These are phyloP conservation scores for Nemania abortiva DNA, from an alignment of 2,329 filamentous ascomycete species.

Conservation along the genomic window DNA sequence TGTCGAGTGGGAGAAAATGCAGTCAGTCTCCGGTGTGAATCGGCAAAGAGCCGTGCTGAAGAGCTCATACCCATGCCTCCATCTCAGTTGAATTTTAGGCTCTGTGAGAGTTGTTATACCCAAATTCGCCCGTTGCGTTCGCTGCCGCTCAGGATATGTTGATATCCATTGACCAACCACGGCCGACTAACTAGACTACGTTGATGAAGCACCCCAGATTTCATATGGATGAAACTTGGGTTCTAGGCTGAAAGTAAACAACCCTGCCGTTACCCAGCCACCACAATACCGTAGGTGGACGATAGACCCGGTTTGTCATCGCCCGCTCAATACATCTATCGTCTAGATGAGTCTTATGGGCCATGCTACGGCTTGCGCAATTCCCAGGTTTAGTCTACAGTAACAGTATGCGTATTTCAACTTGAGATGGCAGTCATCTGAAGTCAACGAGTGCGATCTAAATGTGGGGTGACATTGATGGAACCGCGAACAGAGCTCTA, in stretches of 20 bases:
- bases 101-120: constrained; percentile 16
- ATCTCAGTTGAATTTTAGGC: neutral
- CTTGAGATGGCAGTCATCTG: constrained; percentile 12
- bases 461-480: constrained; percentile 17
- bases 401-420: neutral
- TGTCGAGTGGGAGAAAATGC: neutral
- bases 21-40: neutral
- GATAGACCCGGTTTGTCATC: constrained; percentile 17
- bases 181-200: neutral
- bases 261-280: constrained; percentile 32
- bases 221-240: constrained; percentile 38
- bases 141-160: constrained; percentile 8
- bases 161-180: constrained; percentile 34
- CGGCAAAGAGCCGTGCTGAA: constrained; percentile 14
- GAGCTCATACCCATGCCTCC: neutral
- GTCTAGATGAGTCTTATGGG: constrained; percentile 6
- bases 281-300: neutral
- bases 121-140: constrained; percentile 7
- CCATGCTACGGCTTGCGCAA: constrained; percentile 20
- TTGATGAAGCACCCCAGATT: constrained; percentile 18
- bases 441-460: constrained; percentile 21
- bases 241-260: constrained; percentile 36
- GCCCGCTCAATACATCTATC: constrained; percentile 10
- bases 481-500: constrained; percentile 7
- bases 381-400: neutral